Base-by-base conservation (phyloP, 2,329 filamentous ascomycete species). In the Phialemoniopsis sp. region DNA sequence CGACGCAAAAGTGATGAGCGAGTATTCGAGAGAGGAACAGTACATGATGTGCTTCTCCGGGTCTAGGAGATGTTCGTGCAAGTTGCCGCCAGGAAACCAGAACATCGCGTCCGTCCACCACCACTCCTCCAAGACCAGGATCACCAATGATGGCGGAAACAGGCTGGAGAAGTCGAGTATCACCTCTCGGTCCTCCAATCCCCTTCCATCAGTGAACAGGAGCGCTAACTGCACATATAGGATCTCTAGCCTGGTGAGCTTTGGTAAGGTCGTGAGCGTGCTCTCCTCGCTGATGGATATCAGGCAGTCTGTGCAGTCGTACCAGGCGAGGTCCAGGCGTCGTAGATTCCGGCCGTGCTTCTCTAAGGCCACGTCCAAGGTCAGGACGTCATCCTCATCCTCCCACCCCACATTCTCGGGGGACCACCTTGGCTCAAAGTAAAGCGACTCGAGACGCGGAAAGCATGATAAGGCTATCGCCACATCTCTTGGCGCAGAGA, bases 101-200 rank as follows among this genome's bases (percentile, higher is more conserved):
- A 5, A 18, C 9, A 13, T 43, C 8, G 41, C 33, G 39, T 48
- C 46, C 16, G 32, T 35, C 51, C 52, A 54, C 53, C 53, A 55
- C 49, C 48, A 56, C 39, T 56, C 53, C 32, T 54, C 51, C 29
- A 56, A 46, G 4, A 47, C 45, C 8, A 56, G 41, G 39, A 53
- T 48, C 18, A 49, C 43, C 6, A 56, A 43, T 32, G 49, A 49
- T 2, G 49, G 48, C 21, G 53, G 53, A 7, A 56, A 46, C 8
- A 56, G 36, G 4, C 47, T 46, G 14, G 41, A 38, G 2, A 56
- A 26, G 21, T 26, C 21, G 21, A 26, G 21, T 6, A 26, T 26
- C 6, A 41, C 36, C 1, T 13, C 30, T 9, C 49, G 49, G 31
- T 52, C 21, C n/a, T 15, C 12, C 5, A 16, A 17, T 4, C 14